Base-by-base conservation (phyloP, 1,284 basidiomycete species). In the Trichosporon coremiiforme region DNA sequence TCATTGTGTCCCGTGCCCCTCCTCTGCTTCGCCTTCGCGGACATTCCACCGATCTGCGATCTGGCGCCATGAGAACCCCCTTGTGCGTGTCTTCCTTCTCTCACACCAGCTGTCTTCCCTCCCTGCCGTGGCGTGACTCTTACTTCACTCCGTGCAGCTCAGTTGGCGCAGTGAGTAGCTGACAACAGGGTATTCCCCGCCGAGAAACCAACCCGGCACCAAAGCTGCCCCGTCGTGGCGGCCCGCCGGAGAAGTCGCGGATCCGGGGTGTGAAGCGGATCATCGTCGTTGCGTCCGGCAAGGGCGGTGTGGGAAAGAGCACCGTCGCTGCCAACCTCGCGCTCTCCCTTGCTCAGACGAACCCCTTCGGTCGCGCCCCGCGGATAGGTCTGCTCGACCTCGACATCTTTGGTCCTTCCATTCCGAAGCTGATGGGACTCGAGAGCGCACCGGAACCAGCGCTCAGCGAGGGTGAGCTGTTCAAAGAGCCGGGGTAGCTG, bases 261-360 rank as follows among this genome's bases (percentile, higher is more conserved):
- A 86, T 88, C 63, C 84, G 84, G 10, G 79, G 86, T 33, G 87
- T 87, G 36, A 85, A 86, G 71, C 80, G 84, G 65, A 89, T 97
- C 33, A 81, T 99, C 8, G 91, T 89, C 4, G 95, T 99, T 0
- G 92, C 94, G 0, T 95, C 92, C 75, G 96, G 95, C 15, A 98
- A 98, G 80, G 97, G 96, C 41, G 96, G 96, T 1, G 96, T 98
- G 1, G 96, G 96, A 7, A 99, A 99, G 85, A 95, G 93, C 75
- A 98, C 95, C 0, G 86, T 98, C 41, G 92, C 95, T 65, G 93
- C 91, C 20, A 97, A 96, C 77, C 87, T 97, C 7, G 94, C 94
- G 41, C 64, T 83, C 13, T 75, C 79, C 1, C 73, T 83, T 1
- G 71, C 83, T 1, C 73, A 78, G 35, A 82, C 85, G 79, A 66